Conservation (phyloP, 2,329 filamentous ascomycete species). For the Intubia oerlemansii region DNA sequence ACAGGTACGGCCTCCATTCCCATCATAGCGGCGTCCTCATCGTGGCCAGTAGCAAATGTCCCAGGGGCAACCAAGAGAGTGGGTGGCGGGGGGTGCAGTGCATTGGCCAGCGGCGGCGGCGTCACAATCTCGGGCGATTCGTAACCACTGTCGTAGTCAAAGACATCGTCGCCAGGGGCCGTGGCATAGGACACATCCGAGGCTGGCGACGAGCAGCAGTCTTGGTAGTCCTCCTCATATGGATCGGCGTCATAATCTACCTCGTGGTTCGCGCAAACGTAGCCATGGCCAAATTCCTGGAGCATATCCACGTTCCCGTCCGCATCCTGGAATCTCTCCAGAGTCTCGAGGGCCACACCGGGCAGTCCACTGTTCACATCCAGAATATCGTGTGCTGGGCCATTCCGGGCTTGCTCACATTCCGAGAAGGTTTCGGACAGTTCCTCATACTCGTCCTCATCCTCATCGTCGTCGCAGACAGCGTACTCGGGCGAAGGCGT, state of each 20-base stretch:
- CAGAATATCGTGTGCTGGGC: no score
- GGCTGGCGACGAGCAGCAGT: constrained; percentile 5
- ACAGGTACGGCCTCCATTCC: constrained; percentile 5
- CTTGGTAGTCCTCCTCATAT: neutral
- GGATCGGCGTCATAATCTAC: neutral
- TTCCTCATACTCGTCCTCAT: constrained; percentile 19
- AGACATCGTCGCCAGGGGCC: constrained; percentile 12
- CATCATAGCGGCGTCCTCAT: constrained; percentile 21
- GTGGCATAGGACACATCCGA: no score
- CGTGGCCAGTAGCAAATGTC: constrained; percentile 14
- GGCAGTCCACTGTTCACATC: no score
- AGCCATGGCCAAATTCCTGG: constrained; percentile 21
- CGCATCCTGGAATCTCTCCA: constrained; percentile 13
- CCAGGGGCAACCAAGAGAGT: neutral
- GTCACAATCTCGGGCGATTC: constrained; percentile 18
- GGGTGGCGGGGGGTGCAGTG: constrained; percentile 3
- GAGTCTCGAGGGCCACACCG: no score
- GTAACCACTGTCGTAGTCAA: constrained; percentile 23
- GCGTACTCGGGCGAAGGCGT: constrained; percentile 1
- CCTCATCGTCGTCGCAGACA: constrained; percentile 7
- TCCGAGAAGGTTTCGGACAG: no score
- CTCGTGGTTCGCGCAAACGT: constrained; percentile 9
- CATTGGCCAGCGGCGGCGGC: constrained; percentile 14
- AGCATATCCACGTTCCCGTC: constrained; percentile 7
- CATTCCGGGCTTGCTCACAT: no score